Percentiles rank a stretch among this genome's conserved stretches.
These are phyloP conservation scores for Mycena rebaudengoi DNA, from an alignment of 768 basidiomycete genomes.

Conservation along the genomic window DNA sequence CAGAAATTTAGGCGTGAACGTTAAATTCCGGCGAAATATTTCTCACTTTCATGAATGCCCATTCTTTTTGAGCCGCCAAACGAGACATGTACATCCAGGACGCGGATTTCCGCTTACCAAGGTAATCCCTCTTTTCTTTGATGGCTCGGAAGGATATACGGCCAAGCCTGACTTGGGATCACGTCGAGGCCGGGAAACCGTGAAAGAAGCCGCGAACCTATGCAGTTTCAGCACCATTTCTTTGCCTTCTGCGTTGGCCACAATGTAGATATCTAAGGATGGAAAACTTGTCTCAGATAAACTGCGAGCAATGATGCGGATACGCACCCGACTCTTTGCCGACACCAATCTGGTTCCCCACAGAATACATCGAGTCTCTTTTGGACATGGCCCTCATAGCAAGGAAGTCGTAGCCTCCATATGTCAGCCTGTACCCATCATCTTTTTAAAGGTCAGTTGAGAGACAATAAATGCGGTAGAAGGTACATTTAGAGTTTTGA, in stretches of 20 bases:
- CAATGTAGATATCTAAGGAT: constrained; percentile 82
- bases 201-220: constrained; percentile 57
- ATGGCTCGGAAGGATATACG: constrained; percentile 98
- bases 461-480: constrained; percentile 14
- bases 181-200: background rate
- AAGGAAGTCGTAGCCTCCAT: constrained; percentile 98
- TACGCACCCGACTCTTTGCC: constrained; percentile 93
- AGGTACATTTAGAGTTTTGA: constrained; percentile 89
- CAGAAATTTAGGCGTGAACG: background rate
- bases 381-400: constrained; percentile 94
- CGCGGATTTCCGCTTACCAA: constrained; percentile 94
- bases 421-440: constrained; percentile 96
- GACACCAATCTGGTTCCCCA: constrained; percentile 98
- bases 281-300: background rate
- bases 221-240: constrained; percentile 95
- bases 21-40: background rate
- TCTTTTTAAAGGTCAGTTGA: constrained; percentile 57
- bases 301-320: no score
- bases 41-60: constrained; percentile 95
- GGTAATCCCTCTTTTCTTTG: constrained; percentile 95
- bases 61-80: constrained; percentile 96
- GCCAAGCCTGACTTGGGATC: constrained; percentile 69
- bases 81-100: constrained; percentile 99
- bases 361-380: constrained; percentile 85
- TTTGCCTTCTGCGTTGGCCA: constrained; percentile 83